Conservation (phyloP, 192 early-diverging fungal species). For the Pecoramyces ruminantium region DNA sequence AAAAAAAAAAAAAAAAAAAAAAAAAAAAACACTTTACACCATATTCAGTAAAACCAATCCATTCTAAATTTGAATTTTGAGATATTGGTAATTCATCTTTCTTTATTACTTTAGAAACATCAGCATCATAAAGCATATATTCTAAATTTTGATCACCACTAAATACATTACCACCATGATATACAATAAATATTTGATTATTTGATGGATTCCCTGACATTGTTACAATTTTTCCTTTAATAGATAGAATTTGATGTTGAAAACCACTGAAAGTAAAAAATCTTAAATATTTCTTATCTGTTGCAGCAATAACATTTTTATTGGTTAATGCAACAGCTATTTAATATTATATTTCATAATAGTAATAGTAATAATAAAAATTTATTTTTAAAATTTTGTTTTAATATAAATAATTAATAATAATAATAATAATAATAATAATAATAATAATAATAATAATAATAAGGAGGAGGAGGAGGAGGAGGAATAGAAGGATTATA, state of each 20-base stretch:
- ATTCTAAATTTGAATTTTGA: conserved; percentile 37
- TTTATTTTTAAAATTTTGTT: too few species aligned
- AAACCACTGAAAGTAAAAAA: conserved; percentile 63
- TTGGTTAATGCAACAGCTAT: conserved; percentile 55
- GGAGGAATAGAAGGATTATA: too few species aligned
- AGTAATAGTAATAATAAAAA: too few species aligned
- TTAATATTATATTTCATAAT: too few species aligned
- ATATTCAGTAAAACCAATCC: conserved; percentile 73
- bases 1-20: too few species aligned
- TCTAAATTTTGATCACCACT: conserved; percentile 32
- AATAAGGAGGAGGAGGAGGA: too few species aligned
- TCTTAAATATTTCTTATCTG: conserved; percentile 55
- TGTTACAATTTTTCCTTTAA: conserved; percentile 26
- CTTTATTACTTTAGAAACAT: conserved; percentile 23
- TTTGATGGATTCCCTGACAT: conserved; percentile 12
- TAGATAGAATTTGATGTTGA: conserved; percentile 51
- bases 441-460: too few species aligned
- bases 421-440: too few species aligned
- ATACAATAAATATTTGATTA: conserved; percentile 21
- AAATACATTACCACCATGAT: conserved; percentile 22
- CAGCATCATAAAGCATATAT: conserved; percentile 48
- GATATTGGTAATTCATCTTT: conserved; percentile 46
- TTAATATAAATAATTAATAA: too few species aligned
- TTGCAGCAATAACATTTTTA: conserved; percentile 48
- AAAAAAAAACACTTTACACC: too few species aligned